Evolutionary conservation across 139 green algal species (phyloP), one percentile per base, ranked within the genome.

Genomic region (Edaphochlamys debaryana): DNA sequence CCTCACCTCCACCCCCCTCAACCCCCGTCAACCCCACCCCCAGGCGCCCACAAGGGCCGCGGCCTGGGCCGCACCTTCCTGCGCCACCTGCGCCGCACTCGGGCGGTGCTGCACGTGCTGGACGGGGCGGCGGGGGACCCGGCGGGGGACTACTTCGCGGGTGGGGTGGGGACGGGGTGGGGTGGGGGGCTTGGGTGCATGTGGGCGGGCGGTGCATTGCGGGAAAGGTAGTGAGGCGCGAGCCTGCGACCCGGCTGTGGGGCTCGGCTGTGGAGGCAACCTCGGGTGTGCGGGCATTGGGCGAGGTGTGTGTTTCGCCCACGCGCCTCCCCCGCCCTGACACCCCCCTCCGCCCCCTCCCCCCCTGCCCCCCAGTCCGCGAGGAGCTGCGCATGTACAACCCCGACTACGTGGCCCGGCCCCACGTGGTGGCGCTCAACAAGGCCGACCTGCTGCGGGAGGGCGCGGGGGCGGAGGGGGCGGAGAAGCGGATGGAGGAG

Each of bases 381-480:
- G 90, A 94, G 87, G 96, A 98, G 92, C 92, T 98, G 82, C 87
- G 92, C 29, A 93, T 98, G 94, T 98, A 98, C 92, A 98, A 98
- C 82, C 94, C 95, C 13, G 90, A 95, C 69, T 98, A 98, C 87
- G 92, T 89, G 54, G 36, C 79, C 30, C 87, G 95, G 41, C 93
- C 93, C 4, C 90, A 94, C 75, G 79, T 96, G 29, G 90, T 98
- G 69, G 93, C 89, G 15, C 90, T 98, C 22, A 98, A 98, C 87
- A 98, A 98, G 86, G 89, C 95, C 58, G 95, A 98, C 87, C 74
- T 95, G 38, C 67, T 73, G 62, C 70, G 36, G 38, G 45, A 13
- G 37, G n/a, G n/a, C n/a, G n/a, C n/a, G n/a, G n/a, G n/a, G n/a
- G n/a, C n/a, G n/a, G n/a, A n/a, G n/a, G n/a, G 9, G 63, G 63